These are phyloP conservation scores for Candida oleophila DNA, from an alignment of 805 yeast genomes.

Conservation along the genomic window DNA sequence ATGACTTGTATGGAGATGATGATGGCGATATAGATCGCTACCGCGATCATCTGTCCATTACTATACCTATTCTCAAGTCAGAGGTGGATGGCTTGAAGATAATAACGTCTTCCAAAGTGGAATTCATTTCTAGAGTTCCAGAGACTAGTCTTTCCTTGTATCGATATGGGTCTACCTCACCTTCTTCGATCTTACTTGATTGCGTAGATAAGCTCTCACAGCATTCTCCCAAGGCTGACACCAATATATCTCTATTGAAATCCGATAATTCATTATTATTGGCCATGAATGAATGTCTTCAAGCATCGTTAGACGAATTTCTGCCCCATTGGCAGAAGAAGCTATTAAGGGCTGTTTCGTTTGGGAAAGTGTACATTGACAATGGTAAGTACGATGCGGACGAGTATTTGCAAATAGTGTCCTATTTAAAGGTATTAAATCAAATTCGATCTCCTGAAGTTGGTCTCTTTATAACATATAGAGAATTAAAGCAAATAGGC, in stretches of 20 bases:
- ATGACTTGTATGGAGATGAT: conserved; percentile 31
- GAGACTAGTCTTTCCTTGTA: conserved; percentile 59
- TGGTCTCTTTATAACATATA: conserved; percentile 67
- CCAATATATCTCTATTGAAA: conserved; percentile 58
- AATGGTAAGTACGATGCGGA: conserved; percentile 52
- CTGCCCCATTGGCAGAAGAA: conserved; percentile 78
- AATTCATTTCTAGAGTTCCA: conserved; percentile 64
- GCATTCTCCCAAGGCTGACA: conserved; percentile 80
- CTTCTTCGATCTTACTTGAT: conserved; percentile 80
- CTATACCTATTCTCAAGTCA: conserved; percentile 44
- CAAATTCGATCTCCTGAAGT: conserved; percentile 60
- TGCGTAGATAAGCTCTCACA: conserved; percentile 59
- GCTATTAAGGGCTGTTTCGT: conserved; percentile 74
- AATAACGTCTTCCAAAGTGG: conserved; percentile 55
- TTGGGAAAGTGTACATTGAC: conserved; percentile 69
- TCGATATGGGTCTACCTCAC: conserved; percentile 78
- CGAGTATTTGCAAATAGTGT: conserved; percentile 60
- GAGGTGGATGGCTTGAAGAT: conserved; percentile 72
- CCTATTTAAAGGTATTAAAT: conserved; percentile 65
- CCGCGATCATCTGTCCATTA: conserved; percentile 18
- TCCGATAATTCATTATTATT: conserved; percentile 41
- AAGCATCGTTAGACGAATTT: conserved; percentile 76
- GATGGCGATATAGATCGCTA: conserved; percentile 28
- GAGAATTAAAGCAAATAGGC: conserved; percentile 52
- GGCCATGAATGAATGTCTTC: conserved; percentile 71